These are phyloP conservation scores for Lycium barbarum DNA, from an alignment of 257 asterid genomes.

Conservation along the genomic window DNA sequence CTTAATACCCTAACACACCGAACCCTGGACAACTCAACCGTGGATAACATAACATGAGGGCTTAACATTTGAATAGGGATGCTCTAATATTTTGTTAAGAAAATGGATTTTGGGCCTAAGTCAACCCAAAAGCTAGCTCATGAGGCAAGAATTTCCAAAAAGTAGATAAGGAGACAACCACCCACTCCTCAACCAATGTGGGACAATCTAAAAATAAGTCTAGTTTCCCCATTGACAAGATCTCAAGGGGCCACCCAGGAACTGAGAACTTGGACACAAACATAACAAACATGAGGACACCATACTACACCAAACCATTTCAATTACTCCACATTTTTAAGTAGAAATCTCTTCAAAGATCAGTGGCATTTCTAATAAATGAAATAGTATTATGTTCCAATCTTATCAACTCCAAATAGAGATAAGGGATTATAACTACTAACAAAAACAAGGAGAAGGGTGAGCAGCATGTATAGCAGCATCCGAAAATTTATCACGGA, in stretches of 20 bases:
- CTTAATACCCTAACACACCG: background rate
- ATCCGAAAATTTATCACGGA: background rate
- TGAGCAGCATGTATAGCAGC: background rate
- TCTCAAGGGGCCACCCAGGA: background rate
- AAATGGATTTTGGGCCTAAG: background rate
- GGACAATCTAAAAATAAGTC: background rate
- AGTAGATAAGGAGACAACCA: slow-evolving; percentile 8
- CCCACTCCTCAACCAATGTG: background rate
- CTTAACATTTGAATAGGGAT: background rate
- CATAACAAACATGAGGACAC: background rate
- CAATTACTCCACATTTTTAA: background rate
- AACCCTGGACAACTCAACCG: background rate
- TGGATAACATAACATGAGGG: background rate
- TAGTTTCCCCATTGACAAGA: background rate
- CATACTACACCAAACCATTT: background rate
- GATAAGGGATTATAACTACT: background rate
- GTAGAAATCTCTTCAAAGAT: background rate
- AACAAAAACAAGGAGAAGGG: background rate
- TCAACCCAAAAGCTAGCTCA: background rate
- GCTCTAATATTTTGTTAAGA: background rate
- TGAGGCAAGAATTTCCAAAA: background rate
- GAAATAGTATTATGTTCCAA: background rate
- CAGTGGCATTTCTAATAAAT: background rate
- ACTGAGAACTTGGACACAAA: background rate
- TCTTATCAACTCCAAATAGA: background rate